Evolutionary conservation across 306 rosid species (phyloP).

Genomic region (Benincasa hispida): DNA sequence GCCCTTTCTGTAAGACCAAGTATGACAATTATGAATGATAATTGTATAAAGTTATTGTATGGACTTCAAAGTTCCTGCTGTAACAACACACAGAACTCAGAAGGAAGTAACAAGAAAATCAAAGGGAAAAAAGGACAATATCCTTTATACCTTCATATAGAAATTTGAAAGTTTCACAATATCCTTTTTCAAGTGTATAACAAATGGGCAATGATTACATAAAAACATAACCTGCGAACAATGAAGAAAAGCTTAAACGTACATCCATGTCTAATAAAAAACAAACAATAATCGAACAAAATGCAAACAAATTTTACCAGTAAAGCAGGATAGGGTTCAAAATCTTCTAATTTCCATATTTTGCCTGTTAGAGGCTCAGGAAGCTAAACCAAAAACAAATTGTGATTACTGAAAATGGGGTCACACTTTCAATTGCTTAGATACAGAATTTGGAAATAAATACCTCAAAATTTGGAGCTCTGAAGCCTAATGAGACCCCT

Average conservation of each 20-base stretch:
- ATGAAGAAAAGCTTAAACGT: not conserved
- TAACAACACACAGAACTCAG: not conserved
- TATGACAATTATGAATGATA: not conserved
- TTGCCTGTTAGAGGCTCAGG: slow-evolving; percentile 88
- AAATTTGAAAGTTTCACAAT: slow-evolving; percentile 64
- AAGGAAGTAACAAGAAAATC: slow-evolving; percentile 9
- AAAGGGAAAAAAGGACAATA: not conserved
- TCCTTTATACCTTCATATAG: slow-evolving; percentile 55
- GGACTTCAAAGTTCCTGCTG: not conserved
- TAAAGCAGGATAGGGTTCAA: slow-evolving; percentile 83
- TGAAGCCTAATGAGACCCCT: slow-evolving; percentile 57
- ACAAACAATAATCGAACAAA: not conserved
- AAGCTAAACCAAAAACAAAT: slow-evolving; percentile 30
- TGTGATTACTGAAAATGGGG: not conserved
- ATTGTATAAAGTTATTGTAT: not conserved
- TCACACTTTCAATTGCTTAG: not conserved
- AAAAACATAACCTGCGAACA: slow-evolving; percentile 86
- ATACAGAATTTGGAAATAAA: not conserved
- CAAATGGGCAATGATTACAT: slow-evolving; percentile 96
- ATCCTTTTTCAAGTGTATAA: slow-evolving; percentile 63
- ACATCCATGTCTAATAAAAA: not conserved
- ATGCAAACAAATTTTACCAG: slow-evolving; percentile 29
- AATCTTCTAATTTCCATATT: slow-evolving; percentile 71
- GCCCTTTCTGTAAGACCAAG: slow-evolving; percentile 57
- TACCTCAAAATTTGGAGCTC: slow-evolving; percentile 80